Conservation (phyloP, 148 eudicot species). For the Silene latifolia region DNA sequence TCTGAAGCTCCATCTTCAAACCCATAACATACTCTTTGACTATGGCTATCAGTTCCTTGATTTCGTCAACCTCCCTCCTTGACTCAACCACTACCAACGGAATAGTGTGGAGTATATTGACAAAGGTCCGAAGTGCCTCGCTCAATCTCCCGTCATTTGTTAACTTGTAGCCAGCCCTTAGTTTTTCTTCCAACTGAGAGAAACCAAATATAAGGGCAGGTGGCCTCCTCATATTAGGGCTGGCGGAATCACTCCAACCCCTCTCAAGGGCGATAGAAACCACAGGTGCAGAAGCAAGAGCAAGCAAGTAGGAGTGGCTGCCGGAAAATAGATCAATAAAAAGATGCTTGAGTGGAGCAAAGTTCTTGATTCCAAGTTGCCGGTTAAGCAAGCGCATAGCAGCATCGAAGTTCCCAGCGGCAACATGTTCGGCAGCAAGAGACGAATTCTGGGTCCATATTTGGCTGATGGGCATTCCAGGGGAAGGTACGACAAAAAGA, state of each 20-base stretch:
- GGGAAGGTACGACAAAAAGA: constrained; percentile 34
- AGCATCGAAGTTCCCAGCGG: constrained; percentile 46
- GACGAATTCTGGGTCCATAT: constrained; percentile 46
- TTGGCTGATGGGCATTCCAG: constrained; percentile 45
- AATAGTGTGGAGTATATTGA: constrained; percentile 34
- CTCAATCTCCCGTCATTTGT: constrained; percentile 41
- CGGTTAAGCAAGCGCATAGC: constrained; percentile 44
- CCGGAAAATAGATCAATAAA: constrained; percentile 43
- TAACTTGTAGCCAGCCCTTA: constrained; percentile 39
- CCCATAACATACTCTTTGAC: constrained; percentile 47
- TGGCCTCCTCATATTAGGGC: constrained; percentile 43
- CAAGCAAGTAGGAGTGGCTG: constrained; percentile 39
- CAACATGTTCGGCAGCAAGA: constrained; percentile 45
- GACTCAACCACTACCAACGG: constrained; percentile 46
- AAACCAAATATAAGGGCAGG: constrained; percentile 42
- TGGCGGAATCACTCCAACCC: constrained; percentile 40
- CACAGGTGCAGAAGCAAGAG: constrained; percentile 38
- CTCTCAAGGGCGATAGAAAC: constrained; percentile 36
- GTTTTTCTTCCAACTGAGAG: constrained; percentile 45
- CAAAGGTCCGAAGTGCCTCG: constrained; percentile 41
- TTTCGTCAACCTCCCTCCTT: constrained; percentile 52
- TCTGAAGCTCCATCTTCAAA: constrained; percentile 46
- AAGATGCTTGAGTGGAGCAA: constrained; percentile 36
- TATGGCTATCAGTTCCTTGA: constrained; percentile 40
- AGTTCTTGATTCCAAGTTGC: constrained; percentile 44